Evolutionary conservation across 345 rosid species (phyloP).

Genomic region (Salix arbutifolia): DNA sequence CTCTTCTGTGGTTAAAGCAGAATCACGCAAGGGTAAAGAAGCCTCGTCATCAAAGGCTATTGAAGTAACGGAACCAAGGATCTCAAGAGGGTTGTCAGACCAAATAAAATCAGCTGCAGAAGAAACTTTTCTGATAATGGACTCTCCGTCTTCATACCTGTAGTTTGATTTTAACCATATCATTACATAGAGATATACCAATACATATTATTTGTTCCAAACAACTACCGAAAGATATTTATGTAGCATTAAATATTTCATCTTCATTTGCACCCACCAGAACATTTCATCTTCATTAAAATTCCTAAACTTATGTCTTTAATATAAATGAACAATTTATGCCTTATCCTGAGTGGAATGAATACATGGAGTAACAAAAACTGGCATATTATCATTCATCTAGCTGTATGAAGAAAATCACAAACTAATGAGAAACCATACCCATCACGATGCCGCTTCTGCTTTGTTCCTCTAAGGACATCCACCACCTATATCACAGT

Average conservation of each 20-base stretch:
- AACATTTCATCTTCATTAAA: not conserved
- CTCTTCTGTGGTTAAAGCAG: constrained; percentile 79
- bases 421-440: constrained; percentile 26
- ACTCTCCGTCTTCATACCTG: constrained; percentile 79
- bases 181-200: not conserved
- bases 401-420: not conserved
- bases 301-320: not conserved
- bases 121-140: constrained; percentile 61
- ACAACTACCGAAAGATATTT: not conserved
- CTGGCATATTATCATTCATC: not conserved
- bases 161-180: not conserved
- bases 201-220: not conserved
- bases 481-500: constrained; percentile 58
- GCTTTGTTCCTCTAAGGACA: constrained; percentile 65
- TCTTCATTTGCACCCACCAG: not conserved
- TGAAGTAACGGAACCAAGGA: constrained; percentile 81
- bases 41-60: constrained; percentile 63
- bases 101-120: constrained; percentile 79
- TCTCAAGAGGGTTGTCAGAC: constrained; percentile 83
- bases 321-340: not conserved
- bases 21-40: constrained; percentile 55
- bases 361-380: not conserved
- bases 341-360: not conserved
- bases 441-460: constrained; percentile 88
- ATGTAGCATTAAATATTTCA: not conserved